Evolutionary conservation across 495 filamentous ascomycete genomes (phyloP).

Genomic region (Neurospora sp.): DNA sequence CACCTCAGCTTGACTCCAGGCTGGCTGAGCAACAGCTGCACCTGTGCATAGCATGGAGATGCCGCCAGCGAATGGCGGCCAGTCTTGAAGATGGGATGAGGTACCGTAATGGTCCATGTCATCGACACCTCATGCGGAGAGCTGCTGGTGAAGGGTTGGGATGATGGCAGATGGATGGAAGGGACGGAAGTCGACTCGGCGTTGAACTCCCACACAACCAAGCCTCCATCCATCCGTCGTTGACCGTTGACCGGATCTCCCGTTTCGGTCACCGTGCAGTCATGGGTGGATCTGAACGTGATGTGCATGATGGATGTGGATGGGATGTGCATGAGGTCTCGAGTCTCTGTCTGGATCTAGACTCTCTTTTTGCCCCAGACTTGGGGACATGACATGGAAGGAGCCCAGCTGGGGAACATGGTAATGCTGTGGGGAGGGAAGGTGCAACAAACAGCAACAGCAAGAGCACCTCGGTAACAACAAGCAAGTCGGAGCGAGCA

Average conservation of each 20-base stretch:
- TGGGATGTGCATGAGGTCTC: neutral
- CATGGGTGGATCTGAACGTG: neutral
- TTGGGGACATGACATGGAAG: neutral
- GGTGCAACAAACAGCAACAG: neutral
- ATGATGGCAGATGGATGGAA: neutral
- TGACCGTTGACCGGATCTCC: neutral
- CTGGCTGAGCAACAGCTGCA: neutral
- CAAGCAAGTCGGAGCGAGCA: neutral
- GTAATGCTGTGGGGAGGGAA: neutral
- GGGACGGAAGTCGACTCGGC: neutral
- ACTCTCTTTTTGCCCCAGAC: neutral
- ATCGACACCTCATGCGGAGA: neutral
- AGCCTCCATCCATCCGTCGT: neutral
- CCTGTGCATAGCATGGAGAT: neutral
- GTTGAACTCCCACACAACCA: neutral
- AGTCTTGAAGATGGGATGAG: neutral
- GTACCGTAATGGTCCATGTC: neutral
- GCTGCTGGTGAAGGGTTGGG: neutral
- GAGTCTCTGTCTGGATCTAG: neutral
- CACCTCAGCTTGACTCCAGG: neutral
- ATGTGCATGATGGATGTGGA: neutral
- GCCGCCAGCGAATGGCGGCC: neutral
- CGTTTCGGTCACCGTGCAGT: neutral
- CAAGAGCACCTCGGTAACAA: neutral
- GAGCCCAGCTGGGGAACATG: neutral